Evolutionary conservation across 495 filamentous ascomycete genomes (phyloP), one percentile per base, ranked within the genome.

Genomic region (Glutinoglossum americanum): DNA sequence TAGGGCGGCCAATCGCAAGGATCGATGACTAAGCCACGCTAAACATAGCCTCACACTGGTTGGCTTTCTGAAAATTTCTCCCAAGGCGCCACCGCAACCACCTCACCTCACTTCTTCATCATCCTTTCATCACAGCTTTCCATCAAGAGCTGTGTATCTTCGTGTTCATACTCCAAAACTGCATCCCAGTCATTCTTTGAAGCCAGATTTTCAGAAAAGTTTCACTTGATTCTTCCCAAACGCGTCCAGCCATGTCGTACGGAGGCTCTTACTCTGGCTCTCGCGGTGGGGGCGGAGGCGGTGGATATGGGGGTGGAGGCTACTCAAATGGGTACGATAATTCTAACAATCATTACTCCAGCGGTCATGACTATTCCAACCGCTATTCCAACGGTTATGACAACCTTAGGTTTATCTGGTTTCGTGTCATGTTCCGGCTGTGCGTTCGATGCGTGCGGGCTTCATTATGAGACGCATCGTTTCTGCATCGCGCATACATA

Each of bases 181-280:
- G 13, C 47, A 49, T 33, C 33, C 33, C 25, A 27, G 27, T 55
- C 53, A 55, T 33, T 55, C 33, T 27, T 33, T 55, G 19, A 33
- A 55, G 53, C n/a, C 19, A 51, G 10, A 2, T 33, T 21, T 33
- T 33, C 33, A n/a, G 28, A 55, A 4, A 27, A 1, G 2, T 32
- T 32, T 19, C 33, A 55, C 27, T 55, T 32, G 17, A 33, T 55
- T 21, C 26, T 55, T 35, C 15, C 6, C 7, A 33, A 33, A 11
- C 30, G 19, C 17, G 30, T 21, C 37, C 41, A n/a, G 57, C 28
- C 66, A 81, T 85, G 83, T 86, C 81, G 71, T 87, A 85, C 78
- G 79, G 83, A 63, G 83, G 82, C 64, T 82, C 82, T 62, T 70
- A 74, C 65, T 69, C 67, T 51, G 71, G 74, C 67, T 70, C 70